Conservation (phyloP, 2,329 filamentous ascomycete genomes). For the Whalleya microplaca region DNA sequence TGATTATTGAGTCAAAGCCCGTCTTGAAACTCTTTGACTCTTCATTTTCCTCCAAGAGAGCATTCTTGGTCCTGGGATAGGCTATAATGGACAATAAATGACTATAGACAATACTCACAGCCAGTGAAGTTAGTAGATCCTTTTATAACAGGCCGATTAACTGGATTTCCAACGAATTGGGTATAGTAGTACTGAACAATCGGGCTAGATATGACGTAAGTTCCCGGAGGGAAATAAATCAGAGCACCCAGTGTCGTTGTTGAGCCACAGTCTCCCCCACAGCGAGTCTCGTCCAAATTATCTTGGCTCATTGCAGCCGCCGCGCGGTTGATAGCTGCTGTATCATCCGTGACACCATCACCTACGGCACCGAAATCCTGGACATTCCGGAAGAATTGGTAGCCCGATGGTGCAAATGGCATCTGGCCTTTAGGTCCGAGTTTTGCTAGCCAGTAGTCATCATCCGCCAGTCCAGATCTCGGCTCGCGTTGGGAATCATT, state of each 20-base stretch:
- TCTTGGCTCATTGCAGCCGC: slow-evolving; percentile 6
- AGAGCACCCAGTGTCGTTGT: slow-evolving; percentile 15
- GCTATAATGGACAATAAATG: too few relatives aligned
- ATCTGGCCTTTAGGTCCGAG: slow-evolving; percentile 3
- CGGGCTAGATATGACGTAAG: slow-evolving; percentile 18
- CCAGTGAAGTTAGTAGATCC: slow-evolving; percentile 56
- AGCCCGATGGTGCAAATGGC: slow-evolving; percentile 35
- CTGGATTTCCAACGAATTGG: slow-evolving; percentile 50
- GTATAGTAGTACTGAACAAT: slow-evolving; percentile 36
- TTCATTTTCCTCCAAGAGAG: too few relatives aligned
- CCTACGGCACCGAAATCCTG: slow-evolving; percentile 51
- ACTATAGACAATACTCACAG: too few relatives aligned
- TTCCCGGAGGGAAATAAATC: slow-evolving; percentile 25
- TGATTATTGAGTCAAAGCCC: too few relatives aligned
- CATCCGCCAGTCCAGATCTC: not conserved
- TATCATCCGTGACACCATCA: slow-evolving; percentile 28
- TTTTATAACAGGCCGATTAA: slow-evolving; percentile 63
- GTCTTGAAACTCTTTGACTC: too few relatives aligned
- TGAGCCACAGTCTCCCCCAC: slow-evolving; percentile 8
- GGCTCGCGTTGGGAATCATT: not conserved
- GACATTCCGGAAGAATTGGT: slow-evolving; percentile 61
- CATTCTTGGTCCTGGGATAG: too few relatives aligned
- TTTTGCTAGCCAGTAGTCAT: not conserved
- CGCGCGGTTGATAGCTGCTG: slow-evolving; percentile 14
- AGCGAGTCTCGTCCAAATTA: slow-evolving; percentile 8